Base-by-base conservation (phyloP, 257 asterid species). In the Petrea volubilis region DNA sequence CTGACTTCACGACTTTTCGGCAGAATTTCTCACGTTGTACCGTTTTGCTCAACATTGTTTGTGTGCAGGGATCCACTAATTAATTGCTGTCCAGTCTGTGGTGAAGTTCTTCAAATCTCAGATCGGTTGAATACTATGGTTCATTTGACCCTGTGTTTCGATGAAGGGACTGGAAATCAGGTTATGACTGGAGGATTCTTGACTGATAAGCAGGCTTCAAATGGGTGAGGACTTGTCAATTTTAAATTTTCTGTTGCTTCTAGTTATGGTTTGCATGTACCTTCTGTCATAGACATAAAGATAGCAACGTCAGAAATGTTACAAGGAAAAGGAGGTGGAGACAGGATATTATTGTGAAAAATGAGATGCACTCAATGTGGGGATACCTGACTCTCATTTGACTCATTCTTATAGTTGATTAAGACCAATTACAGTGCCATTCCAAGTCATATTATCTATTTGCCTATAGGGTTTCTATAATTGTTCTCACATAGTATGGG, bases 161-260 rank as follows among this genome's bases (percentile, higher is more conserved):
- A 95, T 75, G 99, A 92, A 86, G 99, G 99, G 64, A 95, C 97
- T 79, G 99, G 99, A 68, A 86, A 80, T 78, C 93, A 90, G 87
- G 87, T 90, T 79, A 92, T 95, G 99, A 84, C 96, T 34, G 98
- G 98, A 71, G 99, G 99, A 58, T 95, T 95, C 82, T 88, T 92
- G 86, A 95, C 98, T 18, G 98, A 92, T 78, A 92, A 89, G 85
- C 96, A 92, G 88, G 98, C 98, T 80, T 83, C 98, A 63, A 90
- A 87, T 27, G 99, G 99, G 99, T 92, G 76, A 74, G 88, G 68
- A 79, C 78, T 71, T 68, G 68, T 65, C 46, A 31, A 38, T 56
- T 38, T 50, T 68, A 62, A 43, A 38, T 7, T 76, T 23, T 67
- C 69, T 57, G 64, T 76, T 57, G 43, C 74, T 63, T 68, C 33